Percentiles rank a stretch among this genome's conserved stretches.
Conservation (phyloP, 2,329 filamentous ascomycete species). For the Fusarium verticillioides region DNA sequence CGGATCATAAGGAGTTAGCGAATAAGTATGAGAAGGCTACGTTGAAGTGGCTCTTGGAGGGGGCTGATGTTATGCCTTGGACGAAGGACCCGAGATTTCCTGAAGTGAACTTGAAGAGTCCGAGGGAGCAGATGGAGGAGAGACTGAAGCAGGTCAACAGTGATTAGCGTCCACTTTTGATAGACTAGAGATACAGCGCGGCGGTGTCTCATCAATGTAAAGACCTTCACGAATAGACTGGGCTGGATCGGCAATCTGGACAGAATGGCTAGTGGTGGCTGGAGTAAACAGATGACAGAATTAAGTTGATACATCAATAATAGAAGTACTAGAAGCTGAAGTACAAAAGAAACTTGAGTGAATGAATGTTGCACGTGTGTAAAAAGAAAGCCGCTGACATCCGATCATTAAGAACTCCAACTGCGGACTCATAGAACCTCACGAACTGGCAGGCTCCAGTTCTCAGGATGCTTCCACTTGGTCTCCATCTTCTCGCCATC, state of each 20-base stretch:
- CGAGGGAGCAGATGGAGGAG: constrained; percentile 35
- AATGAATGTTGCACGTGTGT: neutral
- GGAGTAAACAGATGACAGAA: neutral
- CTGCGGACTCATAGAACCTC: neutral
- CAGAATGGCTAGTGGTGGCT: neutral
- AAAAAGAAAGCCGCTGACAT: neutral
- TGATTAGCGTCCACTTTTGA: rapidly evolving
- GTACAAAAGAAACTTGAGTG: neutral
- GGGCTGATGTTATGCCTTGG: constrained; percentile 52
- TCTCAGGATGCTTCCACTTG: constrained; percentile 8
- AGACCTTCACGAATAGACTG: neutral
- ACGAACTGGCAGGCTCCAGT: constrained; percentile 5
- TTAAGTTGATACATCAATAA: neutral
- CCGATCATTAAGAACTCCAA: too few relatives aligned
- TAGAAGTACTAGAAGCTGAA: too few relatives aligned
- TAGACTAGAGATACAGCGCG: rapidly evolving
- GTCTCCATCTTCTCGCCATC: constrained; percentile 2
- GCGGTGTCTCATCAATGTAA: rapidly evolving
- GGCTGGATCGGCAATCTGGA: rapidly evolving
- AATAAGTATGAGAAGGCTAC: constrained; percentile 45
- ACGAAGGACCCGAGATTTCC: constrained; percentile 50
- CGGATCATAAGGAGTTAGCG: constrained; percentile 36
- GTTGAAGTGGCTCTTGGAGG: constrained; percentile 53
- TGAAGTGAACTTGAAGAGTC: constrained; percentile 18
- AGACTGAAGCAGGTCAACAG: constrained; percentile 20